A percentile compares a stretch with the other conserved stretches of the same genome.
Evolutionary conservation across 257 asterid genomes (phyloP).

Genomic region (Paulownia fortunei): DNA sequence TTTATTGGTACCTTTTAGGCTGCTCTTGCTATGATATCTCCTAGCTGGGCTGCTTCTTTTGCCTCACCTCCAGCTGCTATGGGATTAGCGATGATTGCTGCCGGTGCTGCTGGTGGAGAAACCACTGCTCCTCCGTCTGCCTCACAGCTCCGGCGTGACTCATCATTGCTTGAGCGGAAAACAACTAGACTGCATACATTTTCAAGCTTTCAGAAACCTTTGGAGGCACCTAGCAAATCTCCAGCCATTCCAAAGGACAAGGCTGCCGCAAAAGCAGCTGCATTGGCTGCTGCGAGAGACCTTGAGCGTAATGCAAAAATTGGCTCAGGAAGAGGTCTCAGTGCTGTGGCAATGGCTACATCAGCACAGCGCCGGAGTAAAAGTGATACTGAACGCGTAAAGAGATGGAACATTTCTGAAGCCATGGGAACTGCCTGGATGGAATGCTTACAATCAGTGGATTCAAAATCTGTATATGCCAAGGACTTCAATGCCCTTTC

Average conservation of each 20-base stretch:
- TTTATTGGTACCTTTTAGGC: constrained; percentile 57
- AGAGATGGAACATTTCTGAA: constrained; percentile 96
- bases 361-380: constrained; percentile 85
- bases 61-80: constrained; percentile 99
- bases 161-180: constrained; percentile 92
- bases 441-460: constrained; percentile 95
- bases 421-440: constrained; percentile 99
- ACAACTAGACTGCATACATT: constrained; percentile 78
- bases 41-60: constrained; percentile 99
- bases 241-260: constrained; percentile 83
- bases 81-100: constrained; percentile 98
- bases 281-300: constrained; percentile 99
- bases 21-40: constrained; percentile 94
- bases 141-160: constrained; percentile 88
- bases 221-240: constrained; percentile 76
- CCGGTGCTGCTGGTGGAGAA: constrained; percentile 99
- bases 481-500: constrained; percentile 94
- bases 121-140: constrained; percentile 60
- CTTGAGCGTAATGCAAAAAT: constrained; percentile 96
- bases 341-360: constrained; percentile 99
- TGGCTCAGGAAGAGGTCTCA: constrained; percentile 99
- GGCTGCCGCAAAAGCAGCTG: constrained; percentile 99
- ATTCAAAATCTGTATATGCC: constrained; percentile 90
- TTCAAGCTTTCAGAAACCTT: constrained; percentile 93
- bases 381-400: constrained; percentile 88